Evolutionary conservation across 208 protist species (phyloP).

Genomic region (Crithidia thermophila): DNA sequence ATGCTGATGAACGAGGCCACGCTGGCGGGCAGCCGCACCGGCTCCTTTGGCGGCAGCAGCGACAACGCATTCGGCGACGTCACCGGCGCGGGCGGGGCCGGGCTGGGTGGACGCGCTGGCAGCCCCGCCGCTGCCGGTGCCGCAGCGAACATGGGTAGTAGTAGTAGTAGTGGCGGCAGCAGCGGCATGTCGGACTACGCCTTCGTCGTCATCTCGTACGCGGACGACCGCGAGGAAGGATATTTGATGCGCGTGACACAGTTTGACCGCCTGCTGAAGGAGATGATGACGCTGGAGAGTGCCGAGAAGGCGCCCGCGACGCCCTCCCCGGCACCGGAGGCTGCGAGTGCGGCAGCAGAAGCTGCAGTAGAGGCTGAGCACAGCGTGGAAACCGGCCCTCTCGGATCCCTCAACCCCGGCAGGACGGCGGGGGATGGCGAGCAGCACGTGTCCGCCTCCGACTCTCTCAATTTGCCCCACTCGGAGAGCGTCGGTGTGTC

Average conservation of each 20-base stretch:
- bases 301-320: not conserved
- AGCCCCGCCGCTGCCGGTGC: not conserved
- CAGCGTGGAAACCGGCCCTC: not conserved
- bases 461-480: not conserved
- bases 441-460: not conserved
- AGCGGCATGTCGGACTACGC: conserved; percentile 7
- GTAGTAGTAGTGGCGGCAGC: not conserved
- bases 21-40: not conserved
- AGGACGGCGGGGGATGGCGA: not conserved
- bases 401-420: not conserved
- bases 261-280: conserved; percentile 29
- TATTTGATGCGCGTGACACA: conserved; percentile 30
- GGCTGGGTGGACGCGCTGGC: not conserved
- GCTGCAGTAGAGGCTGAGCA: not conserved
- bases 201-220: conserved; percentile 32
- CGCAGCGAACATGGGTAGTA: not conserved
- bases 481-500: conserved; percentile 3
- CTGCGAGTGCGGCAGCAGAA: not conserved
- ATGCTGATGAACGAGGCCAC: conserved; percentile 32
- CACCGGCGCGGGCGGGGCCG: not conserved
- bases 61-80: not conserved
- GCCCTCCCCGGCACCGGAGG: not conserved
- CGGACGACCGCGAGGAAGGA: conserved; percentile 15
- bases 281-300: conserved; percentile 21
- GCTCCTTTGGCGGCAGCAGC: conserved; percentile 6